A percentile compares a stretch with the other conserved stretches of the same genome.
Conservation (phyloP, 164 flowering plant species). For the Aristolochia californica region DNA sequence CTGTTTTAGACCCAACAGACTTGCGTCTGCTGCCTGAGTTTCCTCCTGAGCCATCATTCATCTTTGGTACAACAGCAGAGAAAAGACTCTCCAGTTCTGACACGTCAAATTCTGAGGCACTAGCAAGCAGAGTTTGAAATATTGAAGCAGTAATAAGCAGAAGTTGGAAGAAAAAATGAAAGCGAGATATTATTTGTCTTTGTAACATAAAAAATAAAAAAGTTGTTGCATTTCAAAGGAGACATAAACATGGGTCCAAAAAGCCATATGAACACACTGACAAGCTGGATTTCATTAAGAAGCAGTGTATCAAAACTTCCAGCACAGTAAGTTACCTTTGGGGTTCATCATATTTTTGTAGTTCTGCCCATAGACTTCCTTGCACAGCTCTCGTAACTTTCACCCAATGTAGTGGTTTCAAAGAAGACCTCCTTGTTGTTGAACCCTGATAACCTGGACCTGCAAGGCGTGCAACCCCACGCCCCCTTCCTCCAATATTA, state of each 20-base stretch:
- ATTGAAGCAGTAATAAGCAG: not conserved
- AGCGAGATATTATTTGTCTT: too few species aligned
- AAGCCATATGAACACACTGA: not conserved
- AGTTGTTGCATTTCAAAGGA: too few species aligned
- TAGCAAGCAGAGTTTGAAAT: slow-evolving; percentile 20
- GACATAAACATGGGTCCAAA: too few species aligned
- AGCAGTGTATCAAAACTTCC: not conserved
- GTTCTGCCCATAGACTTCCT: slow-evolving; percentile 97
- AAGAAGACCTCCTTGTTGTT: slow-evolving; percentile 50
- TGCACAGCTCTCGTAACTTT: slow-evolving; percentile 86
- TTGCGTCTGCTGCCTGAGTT: slow-evolving; percentile 62
- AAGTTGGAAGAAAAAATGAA: not conserved
- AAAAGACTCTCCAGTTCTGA: slow-evolving; percentile 89
- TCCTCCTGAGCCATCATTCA: slow-evolving; percentile 42
- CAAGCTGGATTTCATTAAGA: not conserved
- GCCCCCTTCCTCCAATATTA: slow-evolving; percentile 47
- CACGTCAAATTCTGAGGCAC: slow-evolving; percentile 88
- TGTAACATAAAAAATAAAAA: too few species aligned
- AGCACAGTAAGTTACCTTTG: slow-evolving; percentile 44
- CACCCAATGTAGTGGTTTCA: slow-evolving; percentile 95
- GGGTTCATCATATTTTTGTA: slow-evolving; percentile 68
- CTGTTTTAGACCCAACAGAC: slow-evolving; percentile 73
- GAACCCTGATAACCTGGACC: slow-evolving; percentile 16
- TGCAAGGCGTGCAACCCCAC: slow-evolving; percentile 43
- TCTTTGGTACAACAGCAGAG: slow-evolving; percentile 65